These are phyloP conservation scores for Encephalitozoon intestinalis DNA, from an alignment of 371 early-diverging fungal genomes.

Conservation along the genomic window DNA sequence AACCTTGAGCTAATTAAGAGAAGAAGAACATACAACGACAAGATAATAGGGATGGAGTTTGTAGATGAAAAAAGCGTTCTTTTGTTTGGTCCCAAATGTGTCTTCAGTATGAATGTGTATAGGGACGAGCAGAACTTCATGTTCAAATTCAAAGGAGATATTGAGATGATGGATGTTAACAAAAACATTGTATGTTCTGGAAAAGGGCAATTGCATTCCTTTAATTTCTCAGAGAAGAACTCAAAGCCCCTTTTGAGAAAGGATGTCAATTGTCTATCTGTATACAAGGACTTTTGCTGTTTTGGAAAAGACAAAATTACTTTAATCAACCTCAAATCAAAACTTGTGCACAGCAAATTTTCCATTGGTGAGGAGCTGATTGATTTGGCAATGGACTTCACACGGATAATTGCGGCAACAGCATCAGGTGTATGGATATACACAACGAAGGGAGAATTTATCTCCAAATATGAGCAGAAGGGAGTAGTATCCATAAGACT, in stretches of 20 bases:
- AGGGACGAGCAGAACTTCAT: constrained; percentile 17
- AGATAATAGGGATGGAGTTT: constrained; percentile 18
- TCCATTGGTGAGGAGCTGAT: not conserved
- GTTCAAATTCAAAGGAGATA: constrained; percentile 1
- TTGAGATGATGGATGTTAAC: constrained; percentile 1
- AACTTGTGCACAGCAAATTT: not conserved
- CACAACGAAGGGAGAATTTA: not conserved
- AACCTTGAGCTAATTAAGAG: constrained; percentile 7
- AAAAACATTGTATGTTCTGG: not conserved
- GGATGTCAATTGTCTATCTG: not conserved
- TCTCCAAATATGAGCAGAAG: not conserved
- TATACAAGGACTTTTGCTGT: constrained; percentile 5
- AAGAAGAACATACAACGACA: not conserved
- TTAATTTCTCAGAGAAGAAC: not conserved
- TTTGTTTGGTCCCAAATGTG: not conserved
- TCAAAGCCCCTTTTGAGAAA: not conserved
- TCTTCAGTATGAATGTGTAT: constrained; percentile 12
- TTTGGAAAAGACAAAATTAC: not conserved
- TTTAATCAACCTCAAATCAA: not conserved
- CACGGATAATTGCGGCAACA: not conserved
- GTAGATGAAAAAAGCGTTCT: constrained; percentile 10
- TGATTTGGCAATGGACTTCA: constrained; percentile 5
- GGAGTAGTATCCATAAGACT: not conserved
- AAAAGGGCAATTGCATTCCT: not conserved
- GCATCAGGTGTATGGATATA: not conserved